phyloP scores from a whole-genome alignment of 805 yeast species.

The Myxozyma vanderwaltii region DNA sequence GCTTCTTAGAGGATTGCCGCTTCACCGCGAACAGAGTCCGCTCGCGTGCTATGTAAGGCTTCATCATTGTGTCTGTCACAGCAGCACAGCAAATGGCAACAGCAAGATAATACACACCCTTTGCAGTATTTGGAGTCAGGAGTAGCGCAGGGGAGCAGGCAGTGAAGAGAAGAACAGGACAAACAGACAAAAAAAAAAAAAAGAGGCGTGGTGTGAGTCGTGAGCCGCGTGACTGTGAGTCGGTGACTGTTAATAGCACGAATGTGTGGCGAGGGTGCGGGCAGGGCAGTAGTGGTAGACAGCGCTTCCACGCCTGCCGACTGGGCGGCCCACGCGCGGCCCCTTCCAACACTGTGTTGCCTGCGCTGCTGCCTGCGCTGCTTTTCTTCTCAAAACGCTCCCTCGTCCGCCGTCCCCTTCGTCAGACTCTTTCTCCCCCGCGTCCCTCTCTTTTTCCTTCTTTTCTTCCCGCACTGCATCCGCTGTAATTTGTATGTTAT shows the following conservation, averaged over 20 bases:
- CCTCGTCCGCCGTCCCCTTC: slow-evolving; percentile 6
- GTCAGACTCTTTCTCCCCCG: background rate
- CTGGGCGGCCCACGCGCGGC: slow-evolving; percentile 5
- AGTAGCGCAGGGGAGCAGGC: too few species aligned
- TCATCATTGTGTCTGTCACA: slow-evolving; percentile 21
- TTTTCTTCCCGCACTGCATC: background rate
- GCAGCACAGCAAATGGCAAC: background rate
- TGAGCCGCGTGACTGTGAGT: background rate
- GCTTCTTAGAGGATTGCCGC: slow-evolving; percentile 37
- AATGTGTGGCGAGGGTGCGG: background rate
- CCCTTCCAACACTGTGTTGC: slow-evolving; percentile 6
- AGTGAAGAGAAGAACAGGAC: background rate
- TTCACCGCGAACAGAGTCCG: slow-evolving; percentile 5
- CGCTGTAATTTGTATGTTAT: background rate
- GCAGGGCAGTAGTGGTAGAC: background rate
- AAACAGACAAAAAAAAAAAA: background rate
- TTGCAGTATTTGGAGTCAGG: too few species aligned
- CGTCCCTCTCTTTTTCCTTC: background rate
- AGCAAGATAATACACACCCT: background rate
- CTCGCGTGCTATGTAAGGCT: slow-evolving; percentile 3
- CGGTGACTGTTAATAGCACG: background rate
- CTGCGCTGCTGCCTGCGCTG: slow-evolving; percentile 5
- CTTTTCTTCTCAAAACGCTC: background rate
- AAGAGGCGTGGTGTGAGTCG: background rate
- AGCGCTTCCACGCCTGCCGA: background rate